Conservation (phyloP, 2,329 filamentous ascomycete species). For the Fusarium cyanostomum region DNA sequence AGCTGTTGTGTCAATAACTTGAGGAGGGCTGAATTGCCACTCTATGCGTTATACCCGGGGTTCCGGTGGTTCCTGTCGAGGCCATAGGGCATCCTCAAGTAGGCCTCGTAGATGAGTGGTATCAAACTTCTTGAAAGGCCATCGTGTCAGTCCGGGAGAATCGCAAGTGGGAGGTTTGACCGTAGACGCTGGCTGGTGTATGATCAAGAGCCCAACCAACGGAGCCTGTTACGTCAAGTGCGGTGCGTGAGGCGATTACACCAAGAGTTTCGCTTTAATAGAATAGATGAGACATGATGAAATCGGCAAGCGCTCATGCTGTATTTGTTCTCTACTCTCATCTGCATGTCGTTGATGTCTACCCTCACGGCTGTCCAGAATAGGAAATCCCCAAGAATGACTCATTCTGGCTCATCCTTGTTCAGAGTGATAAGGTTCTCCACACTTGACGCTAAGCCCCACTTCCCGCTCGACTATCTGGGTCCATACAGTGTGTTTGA, state of each 20-base stretch:
- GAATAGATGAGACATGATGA: background rate
- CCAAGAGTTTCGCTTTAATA: too few species aligned
- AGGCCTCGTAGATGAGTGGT: background rate
- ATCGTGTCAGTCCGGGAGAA: background rate
- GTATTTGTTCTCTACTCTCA: background rate
- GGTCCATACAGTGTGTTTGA: conserved; percentile 8
- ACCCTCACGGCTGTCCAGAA: conserved; percentile 12
- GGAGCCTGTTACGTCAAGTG: too few species aligned
- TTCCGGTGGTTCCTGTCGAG: background rate
- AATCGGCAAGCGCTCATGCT: too few species aligned
- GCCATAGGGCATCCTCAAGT: background rate
- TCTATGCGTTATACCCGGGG: background rate
- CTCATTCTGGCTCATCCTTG: conserved; percentile 47
- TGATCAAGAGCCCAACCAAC: too few species aligned
- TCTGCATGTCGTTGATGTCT: background rate
- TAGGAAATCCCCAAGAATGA: conserved; percentile 42
- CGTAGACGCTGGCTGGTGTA: background rate
- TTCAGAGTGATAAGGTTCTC: conserved; percentile 5
- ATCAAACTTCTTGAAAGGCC: background rate
- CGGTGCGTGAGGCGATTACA: too few species aligned
- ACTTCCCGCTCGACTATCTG: conserved; percentile 1
- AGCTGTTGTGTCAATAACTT: background rate
- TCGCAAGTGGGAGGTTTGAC: background rate
- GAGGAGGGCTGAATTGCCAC: too few species aligned
- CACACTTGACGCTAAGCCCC: background rate